phyloP scores from a whole-genome alignment of 768 basidiomycete genomes.

The Suillus subluteus region DNA sequence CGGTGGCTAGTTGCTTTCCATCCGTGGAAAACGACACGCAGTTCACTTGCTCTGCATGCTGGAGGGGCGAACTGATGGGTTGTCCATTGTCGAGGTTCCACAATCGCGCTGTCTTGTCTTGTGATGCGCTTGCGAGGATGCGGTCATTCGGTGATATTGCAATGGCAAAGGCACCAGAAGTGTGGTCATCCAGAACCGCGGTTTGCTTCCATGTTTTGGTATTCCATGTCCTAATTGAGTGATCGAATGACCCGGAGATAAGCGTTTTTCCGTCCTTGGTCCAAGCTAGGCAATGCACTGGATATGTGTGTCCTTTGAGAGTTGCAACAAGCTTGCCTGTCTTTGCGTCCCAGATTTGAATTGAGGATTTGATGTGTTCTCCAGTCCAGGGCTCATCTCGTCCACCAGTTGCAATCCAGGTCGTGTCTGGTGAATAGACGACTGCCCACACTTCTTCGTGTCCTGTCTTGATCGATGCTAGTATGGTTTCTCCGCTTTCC shows the following conservation, averaged over 20 bases:
- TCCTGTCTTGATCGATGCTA: neutral
- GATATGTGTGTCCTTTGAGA: neutral
- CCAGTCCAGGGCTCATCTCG: neutral
- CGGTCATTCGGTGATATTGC: neutral
- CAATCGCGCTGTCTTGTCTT: neutral
- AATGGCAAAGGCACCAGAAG: accelerated
- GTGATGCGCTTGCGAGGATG: neutral
- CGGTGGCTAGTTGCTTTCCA: neutral
- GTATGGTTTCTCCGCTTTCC: too few species aligned
- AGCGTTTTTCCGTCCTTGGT: neutral
- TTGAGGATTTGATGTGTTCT: neutral
- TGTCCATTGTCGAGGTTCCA: neutral
- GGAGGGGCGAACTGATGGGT: neutral
- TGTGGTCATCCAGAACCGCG: neutral
- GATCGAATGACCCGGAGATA: neutral
- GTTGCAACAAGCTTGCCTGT: conserved; percentile 9
- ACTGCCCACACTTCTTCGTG: accelerated
- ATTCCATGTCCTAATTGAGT: neutral
- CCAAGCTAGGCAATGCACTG: neutral
- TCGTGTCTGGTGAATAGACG: conserved; percentile 11
- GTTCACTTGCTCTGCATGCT: accelerated
- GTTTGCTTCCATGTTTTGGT: neutral
- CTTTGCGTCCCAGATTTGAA: conserved; percentile 5
- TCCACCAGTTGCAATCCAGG: conserved; percentile 6
- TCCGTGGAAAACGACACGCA: neutral